Percentiles rank a stretch among this genome's conserved stretches.
These are phyloP conservation scores for Calocybe indica DNA, from an alignment of 768 basidiomycete species.

Conservation along the genomic window DNA sequence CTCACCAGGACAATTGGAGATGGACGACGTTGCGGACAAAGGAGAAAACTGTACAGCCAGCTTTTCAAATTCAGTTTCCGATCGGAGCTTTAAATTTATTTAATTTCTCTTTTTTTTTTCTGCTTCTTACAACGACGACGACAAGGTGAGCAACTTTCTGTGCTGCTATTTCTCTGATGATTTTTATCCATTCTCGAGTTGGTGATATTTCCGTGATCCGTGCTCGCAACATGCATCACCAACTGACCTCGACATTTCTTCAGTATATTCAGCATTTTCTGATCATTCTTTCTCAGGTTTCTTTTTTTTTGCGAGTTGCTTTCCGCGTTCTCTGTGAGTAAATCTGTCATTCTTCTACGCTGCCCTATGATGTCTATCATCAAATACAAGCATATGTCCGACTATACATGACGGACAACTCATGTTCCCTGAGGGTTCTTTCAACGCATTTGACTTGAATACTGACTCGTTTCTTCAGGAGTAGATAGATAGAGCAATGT, in stretches of 20 bases:
- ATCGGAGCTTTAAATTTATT: conserved; percentile 17
- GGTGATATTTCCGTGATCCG: conserved; percentile 69
- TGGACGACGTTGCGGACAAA: conserved; percentile 3
- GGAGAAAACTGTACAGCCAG: conserved; percentile 35
- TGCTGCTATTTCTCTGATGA: conserved; percentile 39
- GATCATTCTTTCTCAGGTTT: conserved; percentile 2
- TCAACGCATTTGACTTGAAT: not conserved
- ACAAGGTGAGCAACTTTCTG: conserved; percentile 24
- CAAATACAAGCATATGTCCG: conserved; percentile 74
- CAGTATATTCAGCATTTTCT: conserved; percentile 3
- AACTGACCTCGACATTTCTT: conserved; percentile 34
- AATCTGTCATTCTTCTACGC: conserved; percentile 6
- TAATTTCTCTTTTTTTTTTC: not conserved
- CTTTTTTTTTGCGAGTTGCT: not conserved
- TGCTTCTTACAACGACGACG: not conserved
- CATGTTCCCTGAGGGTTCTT: conserved; percentile 41
- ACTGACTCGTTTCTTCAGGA: no score
- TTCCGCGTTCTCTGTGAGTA: not conserved
- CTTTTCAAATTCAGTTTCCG: conserved; percentile 25
- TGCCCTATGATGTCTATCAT: conserved; percentile 41
- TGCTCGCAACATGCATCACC: conserved; percentile 77
- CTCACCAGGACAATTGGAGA: not conserved
- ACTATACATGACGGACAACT: conserved; percentile 50
- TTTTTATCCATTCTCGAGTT: conserved; percentile 62
- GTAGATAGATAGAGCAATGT: no score